Base-by-base conservation (phyloP, 495 filamentous ascomycete species). In the Hypoxylon trugodes region DNA sequence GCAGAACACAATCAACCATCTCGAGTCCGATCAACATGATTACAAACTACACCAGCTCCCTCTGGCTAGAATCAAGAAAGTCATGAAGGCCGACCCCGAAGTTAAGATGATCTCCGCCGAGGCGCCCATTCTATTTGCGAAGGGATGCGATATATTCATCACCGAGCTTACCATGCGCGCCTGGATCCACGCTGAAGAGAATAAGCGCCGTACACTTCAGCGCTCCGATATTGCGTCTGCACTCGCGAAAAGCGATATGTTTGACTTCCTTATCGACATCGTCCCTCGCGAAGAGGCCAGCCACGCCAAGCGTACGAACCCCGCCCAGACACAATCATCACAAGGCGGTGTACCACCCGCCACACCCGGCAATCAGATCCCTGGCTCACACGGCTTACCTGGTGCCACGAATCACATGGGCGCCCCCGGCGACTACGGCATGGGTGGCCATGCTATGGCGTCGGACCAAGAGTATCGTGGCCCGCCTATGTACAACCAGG, bases 21-120 rank as follows among this genome's bases (percentile, higher is more conserved):
- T 98, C 49, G 95, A 98, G 78, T 89, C 82, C 35, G 96, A 97
- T 65, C 91, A 91, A 30, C 95, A 98, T 75, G 96, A 98, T 74
- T 98, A 97, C 80, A 98, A 98, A 75, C 81, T 97, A 43, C 95
- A 98, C 69, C 95, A 97, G 75, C 80, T 98, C 26, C 95, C 95
- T 1, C 82, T 98, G 42, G 95, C 95, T 19, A 90, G 95, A 36
- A 98, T 98, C 77, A 98, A 98, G 83, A 98, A 98, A 74, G 95
- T 98, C 66, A 98, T 98, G 95, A 98, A 98, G 77, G 95, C 95
- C 2, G 95, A 98, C 66, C 95, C 95, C 1, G 95, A 98, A 63
- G 95, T 98, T 45, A 98, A 98, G 79, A 98, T 98, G 95, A 98
- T 98, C 47, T 97, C 93, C 8, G 95, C 95, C 16, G 95, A 98